Evolutionary conservation across 257 asterid genomes (phyloP).

Genomic region (Lycium barbarum): DNA sequence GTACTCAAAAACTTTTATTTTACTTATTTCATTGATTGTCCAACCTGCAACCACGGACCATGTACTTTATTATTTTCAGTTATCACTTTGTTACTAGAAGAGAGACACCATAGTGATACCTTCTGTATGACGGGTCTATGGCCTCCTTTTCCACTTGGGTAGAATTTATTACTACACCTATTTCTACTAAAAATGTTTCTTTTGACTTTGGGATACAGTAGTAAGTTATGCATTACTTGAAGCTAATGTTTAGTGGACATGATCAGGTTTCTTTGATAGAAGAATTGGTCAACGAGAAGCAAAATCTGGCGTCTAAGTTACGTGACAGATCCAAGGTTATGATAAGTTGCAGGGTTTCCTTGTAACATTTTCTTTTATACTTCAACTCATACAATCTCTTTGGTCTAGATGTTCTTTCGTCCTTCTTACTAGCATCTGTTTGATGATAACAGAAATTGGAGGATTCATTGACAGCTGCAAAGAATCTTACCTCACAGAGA

Average conservation of each 20-base stretch:
- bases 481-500: slow-evolving; percentile 60
- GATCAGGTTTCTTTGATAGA: slow-evolving; percentile 68
- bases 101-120: background rate
- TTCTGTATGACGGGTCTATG: background rate
- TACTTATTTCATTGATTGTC: background rate
- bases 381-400: background rate
- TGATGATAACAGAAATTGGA: slow-evolving; percentile 64
- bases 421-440: slow-evolving; percentile 29
- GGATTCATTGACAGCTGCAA: slow-evolving; percentile 65
- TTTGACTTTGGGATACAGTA: background rate
- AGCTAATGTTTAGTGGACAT: slow-evolving; percentile 29
- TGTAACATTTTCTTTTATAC: background rate
- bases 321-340: slow-evolving; percentile 69
- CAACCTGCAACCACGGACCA: background rate
- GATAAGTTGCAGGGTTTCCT: slow-evolving; percentile 26
- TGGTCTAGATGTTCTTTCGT: slow-evolving; percentile 16
- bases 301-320: slow-evolving; percentile 54
- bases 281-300: slow-evolving; percentile 59
- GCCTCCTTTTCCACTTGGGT: background rate
- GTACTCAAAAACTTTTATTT: background rate
- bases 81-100: background rate
- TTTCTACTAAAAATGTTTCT: background rate
- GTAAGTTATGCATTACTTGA: background rate
- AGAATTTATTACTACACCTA: background rate
- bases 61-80: background rate